These are phyloP conservation scores for Arabidopsis suecica DNA, from an alignment of 345 rosid genomes.

Conservation along the genomic window DNA sequence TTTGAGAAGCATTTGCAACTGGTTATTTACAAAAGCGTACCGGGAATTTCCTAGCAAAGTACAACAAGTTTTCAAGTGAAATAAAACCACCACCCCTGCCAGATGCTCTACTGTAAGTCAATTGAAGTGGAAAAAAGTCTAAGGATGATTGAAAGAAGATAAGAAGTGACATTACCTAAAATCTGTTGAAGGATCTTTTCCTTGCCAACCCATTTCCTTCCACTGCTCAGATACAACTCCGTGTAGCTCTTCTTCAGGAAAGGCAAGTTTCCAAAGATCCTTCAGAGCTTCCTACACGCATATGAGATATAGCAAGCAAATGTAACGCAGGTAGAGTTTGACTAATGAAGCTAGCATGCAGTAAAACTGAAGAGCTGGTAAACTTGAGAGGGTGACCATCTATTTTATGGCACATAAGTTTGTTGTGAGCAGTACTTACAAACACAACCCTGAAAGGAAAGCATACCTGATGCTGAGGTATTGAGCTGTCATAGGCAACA, in stretches of 20 bases:
- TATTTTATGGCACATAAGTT: neutral
- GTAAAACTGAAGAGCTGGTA: slow-evolving; percentile 1
- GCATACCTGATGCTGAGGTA: slow-evolving; percentile 76
- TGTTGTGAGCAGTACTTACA: slow-evolving; percentile 3
- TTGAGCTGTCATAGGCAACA: slow-evolving; percentile 86
- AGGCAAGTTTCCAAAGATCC: slow-evolving; percentile 89
- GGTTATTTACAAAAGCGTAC: slow-evolving; percentile 45
- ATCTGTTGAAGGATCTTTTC: slow-evolving; percentile 99
- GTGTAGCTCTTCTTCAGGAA: slow-evolving; percentile 86
- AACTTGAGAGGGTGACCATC: slow-evolving; percentile 1
- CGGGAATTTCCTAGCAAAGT: slow-evolving; percentile 82
- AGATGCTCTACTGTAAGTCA: slow-evolving; percentile 33
- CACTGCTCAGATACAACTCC: slow-evolving; percentile 95
- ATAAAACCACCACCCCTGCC: slow-evolving; percentile 99
- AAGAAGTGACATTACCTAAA: slow-evolving; percentile 62
- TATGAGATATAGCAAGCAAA: slow-evolving; percentile 18
- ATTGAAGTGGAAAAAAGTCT: neutral
- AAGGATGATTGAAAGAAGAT: neutral
- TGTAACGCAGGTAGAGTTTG: neutral
- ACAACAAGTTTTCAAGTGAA: slow-evolving; percentile 94
- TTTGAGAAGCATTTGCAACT: slow-evolving; percentile 11
- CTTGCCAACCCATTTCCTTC: slow-evolving; percentile 99
- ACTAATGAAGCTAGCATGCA: slow-evolving; percentile 18
- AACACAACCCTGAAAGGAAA: slow-evolving; percentile 3
- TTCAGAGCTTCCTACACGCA: slow-evolving; percentile 75